phyloP scores from a whole-genome alignment of 1,284 basidiomycete genomes.

The Trametes polyzona region DNA sequence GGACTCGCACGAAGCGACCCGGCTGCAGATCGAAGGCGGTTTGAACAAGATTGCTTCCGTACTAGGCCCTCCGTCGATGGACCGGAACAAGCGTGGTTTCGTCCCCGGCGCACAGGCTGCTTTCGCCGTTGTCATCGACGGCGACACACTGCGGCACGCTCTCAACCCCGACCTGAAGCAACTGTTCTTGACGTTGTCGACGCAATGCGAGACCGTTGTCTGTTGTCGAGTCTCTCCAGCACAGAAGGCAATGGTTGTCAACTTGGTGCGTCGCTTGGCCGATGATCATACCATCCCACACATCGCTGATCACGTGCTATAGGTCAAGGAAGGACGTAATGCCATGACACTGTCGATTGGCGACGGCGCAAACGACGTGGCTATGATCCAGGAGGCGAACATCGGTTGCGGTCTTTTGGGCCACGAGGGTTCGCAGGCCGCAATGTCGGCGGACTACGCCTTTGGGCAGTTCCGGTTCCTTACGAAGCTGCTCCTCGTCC shows the following conservation, averaged over 20 bases:
- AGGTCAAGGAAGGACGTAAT: constrained; percentile 94
- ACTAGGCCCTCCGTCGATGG: constrained; percentile 64
- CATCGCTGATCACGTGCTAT: neutral
- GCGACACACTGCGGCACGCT: constrained; percentile 88
- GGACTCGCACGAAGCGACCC: constrained; percentile 74
- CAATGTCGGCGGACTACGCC: constrained; percentile 98
- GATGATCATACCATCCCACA: neutral
- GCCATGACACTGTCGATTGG: constrained; percentile 98
- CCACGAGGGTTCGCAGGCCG: constrained; percentile 95
- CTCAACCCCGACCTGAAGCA: constrained; percentile 79
- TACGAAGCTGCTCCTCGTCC: constrained; percentile 91
- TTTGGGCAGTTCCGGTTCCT: constrained; percentile 97
- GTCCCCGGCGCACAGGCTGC: constrained; percentile 67
- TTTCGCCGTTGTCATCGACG: constrained; percentile 96
- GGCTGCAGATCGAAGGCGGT: constrained; percentile 89
- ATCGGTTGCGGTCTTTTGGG: constrained; percentile 95
- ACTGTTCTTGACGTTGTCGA: constrained; percentile 90
- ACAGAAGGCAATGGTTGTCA: constrained; percentile 95
- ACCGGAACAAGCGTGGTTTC: constrained; percentile 65
- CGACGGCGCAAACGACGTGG: constrained; percentile 95
- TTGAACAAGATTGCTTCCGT: constrained; percentile 93
- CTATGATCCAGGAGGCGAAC: constrained; percentile 99
- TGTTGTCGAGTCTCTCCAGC: constrained; percentile 97
- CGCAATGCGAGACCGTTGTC: constrained; percentile 96
- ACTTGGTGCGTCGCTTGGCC: constrained; percentile 64